Percentiles rank a stretch among this genome's conserved stretches.
phyloP scores from a whole-genome alignment of 352 stramenopile genomes.

The Phytophthora foliorum region DNA sequence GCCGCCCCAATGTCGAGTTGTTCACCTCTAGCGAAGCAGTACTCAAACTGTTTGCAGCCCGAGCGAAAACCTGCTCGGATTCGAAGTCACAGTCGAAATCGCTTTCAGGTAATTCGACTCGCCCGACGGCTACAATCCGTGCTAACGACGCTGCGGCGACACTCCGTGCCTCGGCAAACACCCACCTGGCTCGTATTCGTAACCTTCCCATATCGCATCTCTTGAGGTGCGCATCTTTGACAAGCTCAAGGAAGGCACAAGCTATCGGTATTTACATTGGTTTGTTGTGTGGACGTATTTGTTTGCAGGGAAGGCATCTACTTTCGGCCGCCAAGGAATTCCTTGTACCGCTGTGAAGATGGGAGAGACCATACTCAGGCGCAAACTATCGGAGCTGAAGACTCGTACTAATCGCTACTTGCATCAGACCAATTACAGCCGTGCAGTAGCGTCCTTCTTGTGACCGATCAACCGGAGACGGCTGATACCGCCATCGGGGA shows the following conservation, averaged over 20 bases:
- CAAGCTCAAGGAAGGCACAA: neutral
- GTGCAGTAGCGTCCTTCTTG: constrained; percentile 55
- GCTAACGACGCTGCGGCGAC: constrained; percentile 4
- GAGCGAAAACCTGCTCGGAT: constrained; percentile 20
- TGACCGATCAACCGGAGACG: constrained; percentile 88
- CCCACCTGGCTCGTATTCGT: constrained; percentile 47
- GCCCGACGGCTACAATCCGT: neutral
- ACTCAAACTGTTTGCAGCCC: constrained; percentile 53
- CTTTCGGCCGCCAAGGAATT: constrained; percentile 48
- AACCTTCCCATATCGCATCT: constrained; percentile 55
- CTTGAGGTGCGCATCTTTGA: constrained; percentile 37
- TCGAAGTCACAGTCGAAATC: neutral
- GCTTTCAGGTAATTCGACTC: constrained; percentile 5
- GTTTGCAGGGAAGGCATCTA: constrained; percentile 43
- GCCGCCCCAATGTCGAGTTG: constrained; percentile 42
- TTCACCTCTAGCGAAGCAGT: constrained; percentile 54
- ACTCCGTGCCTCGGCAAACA: constrained; percentile 45
- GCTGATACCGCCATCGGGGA: constrained; percentile 94
- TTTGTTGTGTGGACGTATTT: constrained; percentile 4
- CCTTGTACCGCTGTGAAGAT: constrained; percentile 20
- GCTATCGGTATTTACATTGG: constrained; percentile 12
- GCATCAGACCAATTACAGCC: constrained; percentile 32
- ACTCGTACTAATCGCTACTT: constrained; percentile 39
- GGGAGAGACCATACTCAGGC: constrained; percentile 1
- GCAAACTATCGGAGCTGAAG: constrained; percentile 31